Percentiles rank a stretch among this genome's conserved stretches.
Evolutionary conservation across 139 green algal species (phyloP).

Genomic region (Chlorella vulgaris): DNA sequence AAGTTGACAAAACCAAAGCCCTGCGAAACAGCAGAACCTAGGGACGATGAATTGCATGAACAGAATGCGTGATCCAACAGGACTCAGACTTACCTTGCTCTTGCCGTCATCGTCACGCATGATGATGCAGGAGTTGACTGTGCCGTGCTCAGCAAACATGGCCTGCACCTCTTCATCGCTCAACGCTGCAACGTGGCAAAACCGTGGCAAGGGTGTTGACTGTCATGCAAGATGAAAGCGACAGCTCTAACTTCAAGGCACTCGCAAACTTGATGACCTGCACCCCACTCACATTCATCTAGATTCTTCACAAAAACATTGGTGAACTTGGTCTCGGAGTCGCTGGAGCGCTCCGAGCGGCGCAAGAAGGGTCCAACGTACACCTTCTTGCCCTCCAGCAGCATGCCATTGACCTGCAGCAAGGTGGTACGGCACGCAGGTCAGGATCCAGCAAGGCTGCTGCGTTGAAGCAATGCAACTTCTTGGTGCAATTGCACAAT

Average conservation of each 20-base stretch:
- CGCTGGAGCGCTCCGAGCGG: slow-evolving; percentile 66
- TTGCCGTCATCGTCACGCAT: slow-evolving; percentile 78
- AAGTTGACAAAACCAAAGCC: slow-evolving; percentile 97
- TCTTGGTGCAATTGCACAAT: too few relatives aligned
- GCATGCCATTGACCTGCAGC: slow-evolving; percentile 72
- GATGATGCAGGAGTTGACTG: slow-evolving; percentile 70
- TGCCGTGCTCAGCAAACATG: slow-evolving; percentile 76
- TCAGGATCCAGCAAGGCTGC: too few relatives aligned
- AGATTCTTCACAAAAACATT: slow-evolving; percentile 97
- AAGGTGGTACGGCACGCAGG: neutral
- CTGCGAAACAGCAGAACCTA: neutral
- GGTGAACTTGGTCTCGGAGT: slow-evolving; percentile 75
- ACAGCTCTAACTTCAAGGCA: neutral
- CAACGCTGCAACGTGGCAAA: slow-evolving; percentile 28
- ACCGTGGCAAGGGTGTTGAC: neutral
- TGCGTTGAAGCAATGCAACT: too few relatives aligned
- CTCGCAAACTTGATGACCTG: too few relatives aligned
- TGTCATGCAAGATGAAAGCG: neutral
- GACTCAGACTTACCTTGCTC: slow-evolving; percentile 53
- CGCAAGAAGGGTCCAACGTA: slow-evolving; percentile 87
- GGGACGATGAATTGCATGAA: too few relatives aligned
- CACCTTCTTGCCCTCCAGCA: slow-evolving; percentile 73
- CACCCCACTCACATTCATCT: slow-evolving; percentile 34
- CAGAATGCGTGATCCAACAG: too few relatives aligned
- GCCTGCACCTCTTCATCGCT: slow-evolving; percentile 70